These are phyloP conservation scores for Monarda citriodora DNA, from an alignment of 305 asterid genomes.

Conservation along the genomic window DNA sequence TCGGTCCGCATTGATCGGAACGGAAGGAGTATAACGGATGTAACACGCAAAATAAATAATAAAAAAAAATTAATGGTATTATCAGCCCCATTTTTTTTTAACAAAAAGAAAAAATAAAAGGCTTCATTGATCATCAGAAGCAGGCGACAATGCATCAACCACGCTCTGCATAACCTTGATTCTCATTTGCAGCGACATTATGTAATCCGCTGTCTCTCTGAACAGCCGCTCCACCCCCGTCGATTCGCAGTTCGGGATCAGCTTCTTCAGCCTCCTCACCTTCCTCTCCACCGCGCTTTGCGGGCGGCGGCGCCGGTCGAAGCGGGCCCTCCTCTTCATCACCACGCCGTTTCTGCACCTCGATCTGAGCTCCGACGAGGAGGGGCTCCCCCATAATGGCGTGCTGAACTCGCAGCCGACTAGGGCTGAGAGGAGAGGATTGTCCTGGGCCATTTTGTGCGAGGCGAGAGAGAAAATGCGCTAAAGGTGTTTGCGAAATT, in stretches of 20 bases:
- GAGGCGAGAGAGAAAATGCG: not conserved
- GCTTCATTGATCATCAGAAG: constrained; percentile 13
- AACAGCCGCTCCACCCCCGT: constrained; percentile 54
- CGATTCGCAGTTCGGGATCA: constrained; percentile 63
- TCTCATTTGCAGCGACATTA: constrained; percentile 52
- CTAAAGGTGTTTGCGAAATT: constrained; percentile 15
- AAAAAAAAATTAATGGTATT: constrained; percentile 12
- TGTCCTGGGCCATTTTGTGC: constrained; percentile 6
- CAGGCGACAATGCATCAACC: constrained; percentile 45
- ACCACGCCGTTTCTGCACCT: constrained; percentile 18
- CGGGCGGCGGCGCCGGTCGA: constrained; percentile 21
- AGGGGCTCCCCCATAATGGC: constrained; percentile 12
- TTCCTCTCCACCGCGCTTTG: constrained; percentile 34
- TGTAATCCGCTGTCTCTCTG: constrained; percentile 67
- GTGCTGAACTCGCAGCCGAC: constrained; percentile 8
- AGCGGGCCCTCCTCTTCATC: constrained; percentile 34
- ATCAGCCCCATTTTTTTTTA: not conserved
- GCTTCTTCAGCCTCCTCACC: constrained; percentile 53
- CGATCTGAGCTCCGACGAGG: not conserved
- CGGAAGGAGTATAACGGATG: not conserved
- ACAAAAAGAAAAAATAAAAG: not conserved
- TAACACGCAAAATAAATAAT: not conserved
- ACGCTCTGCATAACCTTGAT: constrained; percentile 62
- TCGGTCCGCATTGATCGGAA: no score
- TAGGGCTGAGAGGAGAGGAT: constrained; percentile 20